Conservation (phyloP, 768 basidiomycete species). For the Albatrellus ellisii region DNA sequence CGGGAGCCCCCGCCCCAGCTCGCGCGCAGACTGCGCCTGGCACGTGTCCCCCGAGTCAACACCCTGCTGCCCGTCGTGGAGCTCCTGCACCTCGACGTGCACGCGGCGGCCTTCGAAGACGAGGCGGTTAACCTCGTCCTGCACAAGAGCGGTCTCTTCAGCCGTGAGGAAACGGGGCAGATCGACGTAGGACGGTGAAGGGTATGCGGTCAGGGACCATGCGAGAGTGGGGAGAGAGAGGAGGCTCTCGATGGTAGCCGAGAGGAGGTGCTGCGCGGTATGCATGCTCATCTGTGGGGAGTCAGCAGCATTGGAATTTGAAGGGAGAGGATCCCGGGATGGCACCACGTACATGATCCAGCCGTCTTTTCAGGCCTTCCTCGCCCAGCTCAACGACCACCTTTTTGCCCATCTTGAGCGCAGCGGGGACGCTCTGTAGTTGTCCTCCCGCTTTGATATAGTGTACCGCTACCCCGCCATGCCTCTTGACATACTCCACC, state of each 20-base stretch:
- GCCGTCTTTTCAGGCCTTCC: conserved; percentile 47
- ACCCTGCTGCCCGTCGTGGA: conserved; percentile 24
- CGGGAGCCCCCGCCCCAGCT: conserved; percentile 48
- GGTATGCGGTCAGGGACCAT: conserved; percentile 65
- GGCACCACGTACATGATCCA: conserved; percentile 49
- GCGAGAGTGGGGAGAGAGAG: conserved; percentile 60
- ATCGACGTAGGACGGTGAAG: conserved; percentile 67
- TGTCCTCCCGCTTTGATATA: conserved; percentile 36
- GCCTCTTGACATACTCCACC: conserved; percentile 53
- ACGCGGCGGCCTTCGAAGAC: conserved; percentile 60
- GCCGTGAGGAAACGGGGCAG: conserved; percentile 51
- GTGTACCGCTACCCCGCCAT: conserved; percentile 66
- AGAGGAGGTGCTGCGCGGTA: conserved; percentile 74
- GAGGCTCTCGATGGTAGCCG: conserved; percentile 58
- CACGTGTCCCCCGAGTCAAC: conserved; percentile 20
- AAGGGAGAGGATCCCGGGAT: not conserved
- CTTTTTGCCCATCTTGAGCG: conserved; percentile 36
- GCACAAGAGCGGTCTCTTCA: conserved; percentile 49
- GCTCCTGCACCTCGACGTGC: conserved; percentile 63
- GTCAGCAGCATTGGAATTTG: not conserved
- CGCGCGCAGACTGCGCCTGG: conserved; percentile 32
- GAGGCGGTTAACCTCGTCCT: conserved; percentile 48
- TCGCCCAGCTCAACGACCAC: conserved; percentile 44
- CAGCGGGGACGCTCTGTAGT: conserved; percentile 30
- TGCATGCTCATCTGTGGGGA: conserved; percentile 65